phyloP scores from a whole-genome alignment of 2,329 filamentous ascomycete genomes.

The Aspergillus thermomutatus region DNA sequence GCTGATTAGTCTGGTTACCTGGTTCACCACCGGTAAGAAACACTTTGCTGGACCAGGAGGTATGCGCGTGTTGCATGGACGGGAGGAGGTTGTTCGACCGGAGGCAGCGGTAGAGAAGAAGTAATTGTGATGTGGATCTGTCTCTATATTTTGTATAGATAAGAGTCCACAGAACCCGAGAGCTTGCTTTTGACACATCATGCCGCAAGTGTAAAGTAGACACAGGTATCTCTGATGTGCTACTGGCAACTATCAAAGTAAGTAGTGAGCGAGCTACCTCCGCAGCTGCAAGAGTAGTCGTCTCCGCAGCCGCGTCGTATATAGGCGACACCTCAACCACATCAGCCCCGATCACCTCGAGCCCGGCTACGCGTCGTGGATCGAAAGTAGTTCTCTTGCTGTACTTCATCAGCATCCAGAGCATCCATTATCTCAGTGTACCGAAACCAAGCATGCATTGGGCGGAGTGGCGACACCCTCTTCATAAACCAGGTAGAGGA shows the following conservation, averaged over 20 bases:
- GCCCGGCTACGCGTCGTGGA: slow-evolving; percentile 51
- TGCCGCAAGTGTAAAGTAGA: too few relatives aligned
- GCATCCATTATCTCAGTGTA: too few relatives aligned
- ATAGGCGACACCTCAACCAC: slow-evolving; percentile 56
- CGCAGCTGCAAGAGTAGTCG: slow-evolving; percentile 53
- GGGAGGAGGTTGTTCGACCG: background rate
- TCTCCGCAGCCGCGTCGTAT: slow-evolving; percentile 54
- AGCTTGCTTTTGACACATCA: background rate
- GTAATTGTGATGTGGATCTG: background rate
- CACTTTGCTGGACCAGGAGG: slow-evolving; percentile 48
- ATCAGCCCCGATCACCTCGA: slow-evolving; percentile 53
- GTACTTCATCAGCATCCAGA: too few relatives aligned
- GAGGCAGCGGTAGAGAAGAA: background rate
- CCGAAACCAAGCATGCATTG: too few relatives aligned
- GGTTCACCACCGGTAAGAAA: slow-evolving; percentile 50
- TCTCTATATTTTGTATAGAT: background rate
- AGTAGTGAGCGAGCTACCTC: slow-evolving; percentile 53
- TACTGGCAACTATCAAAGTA: slow-evolving; percentile 31
- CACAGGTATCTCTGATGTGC: too few relatives aligned
- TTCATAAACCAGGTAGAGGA: slow-evolving; percentile 55
- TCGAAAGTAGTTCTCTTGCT: slow-evolving; percentile 53
- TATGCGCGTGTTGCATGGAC: slow-evolving; percentile 13
- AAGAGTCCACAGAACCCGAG: background rate
- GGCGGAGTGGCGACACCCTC: too few relatives aligned
- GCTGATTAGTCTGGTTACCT: slow-evolving; percentile 49